These are phyloP conservation scores for Yamadazyma atlantica DNA, from an alignment of 1,139 yeast species.

Conservation along the genomic window DNA sequence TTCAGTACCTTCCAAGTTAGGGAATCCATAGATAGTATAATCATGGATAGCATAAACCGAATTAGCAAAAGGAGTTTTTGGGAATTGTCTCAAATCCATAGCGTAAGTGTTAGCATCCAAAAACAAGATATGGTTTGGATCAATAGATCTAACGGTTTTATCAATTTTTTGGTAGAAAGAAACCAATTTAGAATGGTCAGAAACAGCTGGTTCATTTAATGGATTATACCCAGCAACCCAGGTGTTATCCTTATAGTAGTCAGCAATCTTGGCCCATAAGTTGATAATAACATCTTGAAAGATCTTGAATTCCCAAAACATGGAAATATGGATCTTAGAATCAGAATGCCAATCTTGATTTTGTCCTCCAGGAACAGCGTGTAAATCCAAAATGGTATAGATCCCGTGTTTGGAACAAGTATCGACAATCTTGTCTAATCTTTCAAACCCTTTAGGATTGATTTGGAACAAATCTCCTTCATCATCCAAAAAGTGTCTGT, in stretches of 20 bases:
- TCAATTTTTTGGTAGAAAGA: constrained; percentile 34
- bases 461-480: constrained; percentile 35
- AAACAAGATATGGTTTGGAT: constrained; percentile 44
- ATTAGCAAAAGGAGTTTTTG: constrained; percentile 34
- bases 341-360: constrained; percentile 52
- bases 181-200: constrained; percentile 38
- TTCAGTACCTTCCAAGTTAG: constrained; percentile 28
- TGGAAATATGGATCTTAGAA: constrained; percentile 39
- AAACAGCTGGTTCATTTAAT: constrained; percentile 46
- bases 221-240: constrained; percentile 53
- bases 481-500: constrained; percentile 45
- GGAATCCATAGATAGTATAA: constrained; percentile 42
- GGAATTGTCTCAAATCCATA: constrained; percentile 46
- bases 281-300: constrained; percentile 43
- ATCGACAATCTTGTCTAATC: constrained; percentile 38
- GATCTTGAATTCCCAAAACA: constrained; percentile 46
- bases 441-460: constrained; percentile 40
- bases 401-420: constrained; percentile 38
- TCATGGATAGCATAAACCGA: constrained; percentile 49
- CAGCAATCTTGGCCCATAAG: constrained; percentile 42
- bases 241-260: constrained; percentile 38
- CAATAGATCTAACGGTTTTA: constrained; percentile 35
- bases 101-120: constrained; percentile 50
- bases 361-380: constrained; percentile 49
- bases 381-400: constrained; percentile 46